Evolutionary conservation across 129 eudicot species (phyloP), one percentile per base, ranked within the genome.

Genomic region (Flaveria robusta): DNA sequence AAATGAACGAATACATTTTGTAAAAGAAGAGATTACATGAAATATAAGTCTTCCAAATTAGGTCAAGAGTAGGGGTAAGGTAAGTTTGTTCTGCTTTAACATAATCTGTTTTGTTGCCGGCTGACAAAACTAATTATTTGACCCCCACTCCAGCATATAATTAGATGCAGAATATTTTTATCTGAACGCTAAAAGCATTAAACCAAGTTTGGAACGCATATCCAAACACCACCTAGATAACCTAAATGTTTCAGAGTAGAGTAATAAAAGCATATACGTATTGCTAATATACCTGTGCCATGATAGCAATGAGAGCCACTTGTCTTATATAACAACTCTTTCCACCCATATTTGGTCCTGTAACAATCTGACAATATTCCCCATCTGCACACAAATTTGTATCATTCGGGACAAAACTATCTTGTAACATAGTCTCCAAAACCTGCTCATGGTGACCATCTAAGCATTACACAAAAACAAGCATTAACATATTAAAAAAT

Each of bases 301-400:
- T 91, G 77, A 91, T 88, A 60, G 91, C 79, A 78, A 91, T 86
- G 63, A 94, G 97, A 74, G 99, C 97, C 85, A 94, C 99, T 83
- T 94, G 99, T 71, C 97, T 90, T 70, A 94, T 94, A 71, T 94
- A 94, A 86, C 99, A 94, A 66, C 99, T 94, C 77, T 94, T 94
- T 67, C 99, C 99, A 51, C 99, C 99, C 99, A 94, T 94, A 71
- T 94, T 94, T 70, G 99, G 97, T 78, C 99, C 99, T 11, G 99
- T 94, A 70, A 94, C 77, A 74, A 94, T 87, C 80, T 94, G 97
- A 71, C 99, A 94, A 80, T 79, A 87, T 74, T 88, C 93, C 22
- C 81, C 74, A 12, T 86, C 89, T 42, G 90, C 92, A 86, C 80
- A 89, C 74, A 94, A 72, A 76, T 81, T 66, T 63, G 97, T 91